Evolutionary conservation across 768 basidiomycete genomes (phyloP).

Genomic region (Amanita subjunquillea): DNA sequence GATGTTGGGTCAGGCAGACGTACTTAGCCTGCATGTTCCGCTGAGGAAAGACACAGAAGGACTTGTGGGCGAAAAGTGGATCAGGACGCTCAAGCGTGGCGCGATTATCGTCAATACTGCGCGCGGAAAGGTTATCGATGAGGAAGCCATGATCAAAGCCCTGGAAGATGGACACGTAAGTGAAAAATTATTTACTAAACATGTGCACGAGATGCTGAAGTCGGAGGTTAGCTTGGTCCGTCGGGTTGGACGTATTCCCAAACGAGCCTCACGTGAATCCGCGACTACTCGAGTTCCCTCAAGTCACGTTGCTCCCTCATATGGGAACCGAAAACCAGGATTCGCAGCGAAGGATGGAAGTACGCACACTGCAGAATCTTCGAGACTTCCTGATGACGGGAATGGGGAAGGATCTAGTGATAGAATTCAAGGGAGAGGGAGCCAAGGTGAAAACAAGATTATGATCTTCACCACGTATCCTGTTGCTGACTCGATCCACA

Average conservation of each 20-base stretch:
- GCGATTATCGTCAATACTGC: conserved; percentile 81
- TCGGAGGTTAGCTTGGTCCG: conserved; percentile 50
- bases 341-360: conserved; percentile 73
- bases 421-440: conserved; percentile 29
- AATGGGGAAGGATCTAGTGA: conserved; percentile 55
- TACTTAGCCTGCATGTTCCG: conserved; percentile 82
- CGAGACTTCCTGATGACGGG: conserved; percentile 59
- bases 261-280: conserved; percentile 78
- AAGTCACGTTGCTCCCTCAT: conserved; percentile 82
- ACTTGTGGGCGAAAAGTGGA: conserved; percentile 65
- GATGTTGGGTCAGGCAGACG: conserved; percentile 66
- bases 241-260: conserved; percentile 81
- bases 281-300: conserved; percentile 67
- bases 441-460: conserved; percentile 17
- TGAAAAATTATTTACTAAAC: conserved; percentile 7
- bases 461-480: neutral
- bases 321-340: conserved; percentile 87
- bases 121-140: conserved; percentile 84
- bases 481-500: neutral
- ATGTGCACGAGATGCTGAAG: neutral
- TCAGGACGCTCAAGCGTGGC: conserved; percentile 68
- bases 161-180: conserved; percentile 82
- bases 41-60: conserved; percentile 65
- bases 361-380: conserved; percentile 73
- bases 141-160: conserved; percentile 77